Evolutionary conservation across 257 asterid genomes (phyloP), one percentile per base, ranked within the genome.

Genomic region (Datura wrightii): DNA sequence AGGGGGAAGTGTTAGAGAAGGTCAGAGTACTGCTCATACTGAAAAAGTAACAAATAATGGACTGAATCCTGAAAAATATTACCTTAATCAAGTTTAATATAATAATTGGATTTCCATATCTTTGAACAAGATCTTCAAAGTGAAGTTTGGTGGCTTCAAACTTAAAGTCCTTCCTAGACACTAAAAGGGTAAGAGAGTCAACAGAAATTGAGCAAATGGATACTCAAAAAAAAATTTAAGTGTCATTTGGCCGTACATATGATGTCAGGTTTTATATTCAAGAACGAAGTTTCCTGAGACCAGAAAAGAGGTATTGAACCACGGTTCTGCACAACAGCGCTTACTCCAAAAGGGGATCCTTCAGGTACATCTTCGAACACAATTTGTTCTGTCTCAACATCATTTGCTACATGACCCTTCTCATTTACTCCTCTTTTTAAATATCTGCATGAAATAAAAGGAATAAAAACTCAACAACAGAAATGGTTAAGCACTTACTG

Each of bases 281-380:
- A 87, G 79, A 93, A 86, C 16, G 99, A 94, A 59, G 97, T 93
- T 88, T 96, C 99, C 85, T 94, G 99, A 5, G 98, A 94, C 99
- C 99, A 96, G 87, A 94, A 96, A 69, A 96, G 98, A 56, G 99
- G 99, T 88, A 96, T 94, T 14, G 99, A 96, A 42, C 99, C 99
- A 86, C 99, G 92, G 86, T 90, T 91, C 88, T 96, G 99, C 86
- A 96, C 98, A 76, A 94, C 90, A 55, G 99, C 94, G 37, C 95
- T 93, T 85, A 94, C 88, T 78, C 91, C 94, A 52, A 88, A 48
- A 5, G 92, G 88, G 67, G 79, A 87, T 81, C 96, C 93, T 86
- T 90, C 94, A 2, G 84, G 85, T 83, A 88, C 91, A 87, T 91
- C 91, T 90, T 94, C 97, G 41, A 87, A 87, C 88, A 96, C 94